A percentile compares a stretch with the other conserved stretches of the same genome.
These are phyloP conservation scores for Rutstroemia sp. DNA, from an alignment of 2,329 filamentous ascomycete genomes.

Conservation along the genomic window DNA sequence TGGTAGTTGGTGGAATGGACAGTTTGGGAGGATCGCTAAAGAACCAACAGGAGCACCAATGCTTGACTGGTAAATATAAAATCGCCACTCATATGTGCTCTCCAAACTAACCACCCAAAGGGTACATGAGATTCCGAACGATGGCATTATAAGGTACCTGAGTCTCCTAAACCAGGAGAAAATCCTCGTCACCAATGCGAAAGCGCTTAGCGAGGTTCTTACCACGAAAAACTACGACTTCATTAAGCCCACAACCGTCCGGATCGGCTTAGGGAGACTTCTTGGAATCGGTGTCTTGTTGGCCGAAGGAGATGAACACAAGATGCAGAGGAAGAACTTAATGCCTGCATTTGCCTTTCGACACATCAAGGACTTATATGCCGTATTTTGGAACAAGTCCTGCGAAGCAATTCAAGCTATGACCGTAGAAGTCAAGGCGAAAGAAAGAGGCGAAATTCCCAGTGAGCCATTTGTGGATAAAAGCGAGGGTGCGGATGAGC, in stretches of 20 bases:
- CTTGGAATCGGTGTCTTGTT: conserved; percentile 68
- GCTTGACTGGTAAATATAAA: conserved; percentile 28
- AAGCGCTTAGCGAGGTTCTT: conserved; percentile 63
- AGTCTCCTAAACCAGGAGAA: conserved; percentile 55
- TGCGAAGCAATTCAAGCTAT: conserved; percentile 60
- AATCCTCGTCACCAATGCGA: conserved; percentile 52
- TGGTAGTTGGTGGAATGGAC: conserved; percentile 39
- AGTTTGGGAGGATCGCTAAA: conserved; percentile 32
- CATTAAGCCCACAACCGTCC: conserved; percentile 49
- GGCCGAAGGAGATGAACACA: conserved; percentile 88
- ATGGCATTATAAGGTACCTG: conserved; percentile 62
- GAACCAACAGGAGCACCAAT: conserved; percentile 34
- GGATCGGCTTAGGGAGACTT: conserved; percentile 50
- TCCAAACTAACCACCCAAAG: conserved; percentile 27
- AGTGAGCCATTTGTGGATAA: conserved; percentile 7
- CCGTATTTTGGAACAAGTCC: conserved; percentile 75
- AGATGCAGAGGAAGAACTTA: conserved; percentile 69
- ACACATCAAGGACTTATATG: conserved; percentile 78
- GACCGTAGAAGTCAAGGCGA: conserved; percentile 38
- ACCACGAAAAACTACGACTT: conserved; percentile 65
- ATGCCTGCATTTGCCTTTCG: conserved; percentile 80
- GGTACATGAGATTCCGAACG: conserved; percentile 54
- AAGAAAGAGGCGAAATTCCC: conserved; percentile 36
- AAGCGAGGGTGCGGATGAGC: conserved; percentile 1
- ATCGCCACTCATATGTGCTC: background rate